Percentiles rank a stretch among this genome's conserved stretches.
These are phyloP conservation scores for Petrea volubilis DNA, from an alignment of 257 asterid species.

Conservation along the genomic window DNA sequence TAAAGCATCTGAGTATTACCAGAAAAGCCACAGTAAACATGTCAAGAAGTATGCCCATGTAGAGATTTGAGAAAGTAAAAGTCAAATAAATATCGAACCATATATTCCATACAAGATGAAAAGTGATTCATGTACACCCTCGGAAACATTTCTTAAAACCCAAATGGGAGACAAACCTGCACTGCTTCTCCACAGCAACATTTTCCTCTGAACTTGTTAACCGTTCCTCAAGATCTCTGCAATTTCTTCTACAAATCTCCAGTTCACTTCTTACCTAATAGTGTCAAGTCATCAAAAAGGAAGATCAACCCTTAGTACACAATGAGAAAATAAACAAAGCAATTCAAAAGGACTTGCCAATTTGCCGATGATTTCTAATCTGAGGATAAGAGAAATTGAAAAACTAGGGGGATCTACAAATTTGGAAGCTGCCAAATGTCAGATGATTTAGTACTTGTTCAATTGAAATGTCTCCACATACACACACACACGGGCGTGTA, in stretches of 20 bases:
- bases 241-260: conserved; percentile 51
- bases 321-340: conserved; percentile 12
- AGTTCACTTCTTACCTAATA: conserved; percentile 58
- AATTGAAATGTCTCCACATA: not conserved
- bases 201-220: conserved; percentile 36
- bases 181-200: conserved; percentile 34
- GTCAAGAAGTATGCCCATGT: not conserved
- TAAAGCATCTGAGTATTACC: conserved; percentile 33
- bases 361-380: not conserved
- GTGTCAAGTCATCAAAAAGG: conserved; percentile 20
- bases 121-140: not conserved
- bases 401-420: too few species aligned
- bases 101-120: not conserved
- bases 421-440: not conserved
- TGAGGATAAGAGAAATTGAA: too few species aligned
- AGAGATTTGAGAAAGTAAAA: not conserved
- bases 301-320: conserved; percentile 7
- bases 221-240: conserved; percentile 47
- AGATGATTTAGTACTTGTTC: not conserved
- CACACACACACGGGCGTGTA: too few species aligned
- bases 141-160: not conserved
- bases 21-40: conserved; percentile 14
- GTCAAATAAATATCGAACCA: not conserved
- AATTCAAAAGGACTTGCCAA: not conserved
- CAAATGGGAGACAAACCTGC: conserved; percentile 44